These are phyloP conservation scores for Globisporangium nagaii DNA, from an alignment of 352 stramenopile species.

Conservation along the genomic window DNA sequence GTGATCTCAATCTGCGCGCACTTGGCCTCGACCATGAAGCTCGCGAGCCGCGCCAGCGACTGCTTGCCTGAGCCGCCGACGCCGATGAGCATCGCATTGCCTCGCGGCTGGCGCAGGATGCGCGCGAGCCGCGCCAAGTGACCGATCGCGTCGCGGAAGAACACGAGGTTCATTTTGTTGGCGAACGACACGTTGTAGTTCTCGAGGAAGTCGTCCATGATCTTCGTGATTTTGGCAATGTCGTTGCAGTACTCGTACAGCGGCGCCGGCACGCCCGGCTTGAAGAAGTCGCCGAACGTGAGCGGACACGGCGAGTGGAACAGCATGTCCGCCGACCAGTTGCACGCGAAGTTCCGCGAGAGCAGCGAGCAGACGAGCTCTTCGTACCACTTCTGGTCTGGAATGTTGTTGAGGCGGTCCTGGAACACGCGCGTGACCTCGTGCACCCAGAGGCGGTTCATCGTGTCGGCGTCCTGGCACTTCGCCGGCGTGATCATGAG, in stretches of 20 bases:
- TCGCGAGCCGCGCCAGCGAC: conserved; percentile 85
- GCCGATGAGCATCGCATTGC: conserved; percentile 95
- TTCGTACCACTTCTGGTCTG: conserved; percentile 91
- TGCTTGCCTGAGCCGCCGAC: conserved; percentile 94
- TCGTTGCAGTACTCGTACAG: conserved; percentile 88
- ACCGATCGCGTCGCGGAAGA: conserved; percentile 91
- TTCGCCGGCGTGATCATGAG: conserved; percentile 89
- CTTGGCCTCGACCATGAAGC: conserved; percentile 89
- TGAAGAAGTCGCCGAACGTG: conserved; percentile 92
- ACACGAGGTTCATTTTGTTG: conserved; percentile 95
- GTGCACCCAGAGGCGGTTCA: conserved; percentile 91
- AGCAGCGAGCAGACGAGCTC: conserved; percentile 84
- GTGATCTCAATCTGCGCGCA: conserved; percentile 94
- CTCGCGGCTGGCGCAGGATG: conserved; percentile 89
- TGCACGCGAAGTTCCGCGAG: conserved; percentile 64
- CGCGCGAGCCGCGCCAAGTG: conserved; percentile 87
- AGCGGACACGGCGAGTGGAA: conserved; percentile 87
- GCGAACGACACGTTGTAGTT: conserved; percentile 93
- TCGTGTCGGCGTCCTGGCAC: conserved; percentile 76
- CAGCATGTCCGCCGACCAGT: conserved; percentile 70
- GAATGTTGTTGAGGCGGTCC: conserved; percentile 86
- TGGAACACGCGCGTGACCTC: conserved; percentile 91
- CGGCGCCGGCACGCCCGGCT: conserved; percentile 59
- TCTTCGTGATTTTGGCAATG: conserved; percentile 67
- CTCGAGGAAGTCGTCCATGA: conserved; percentile 91